Conservation (phyloP, 108 stramenopile genomes). For the Nitzschia sp. region DNA sequence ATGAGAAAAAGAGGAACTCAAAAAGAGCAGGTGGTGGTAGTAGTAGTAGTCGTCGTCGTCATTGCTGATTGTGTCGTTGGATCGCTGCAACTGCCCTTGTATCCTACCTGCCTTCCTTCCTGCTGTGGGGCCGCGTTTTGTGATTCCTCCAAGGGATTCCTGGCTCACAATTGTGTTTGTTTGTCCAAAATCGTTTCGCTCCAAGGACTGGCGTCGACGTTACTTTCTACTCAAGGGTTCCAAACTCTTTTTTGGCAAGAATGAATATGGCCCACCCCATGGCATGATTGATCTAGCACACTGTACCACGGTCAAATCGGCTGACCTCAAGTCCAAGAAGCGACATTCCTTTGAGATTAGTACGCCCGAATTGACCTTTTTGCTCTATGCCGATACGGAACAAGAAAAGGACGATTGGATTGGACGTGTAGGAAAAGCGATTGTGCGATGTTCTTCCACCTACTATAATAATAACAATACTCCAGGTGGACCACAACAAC, state of each 20-base stretch:
- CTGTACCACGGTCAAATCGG: slow-evolving; percentile 99
- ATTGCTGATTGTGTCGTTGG: too few species aligned
- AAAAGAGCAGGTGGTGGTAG: too few species aligned
- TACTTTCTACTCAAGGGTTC: slow-evolving; percentile 98
- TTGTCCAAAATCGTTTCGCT: too few species aligned
- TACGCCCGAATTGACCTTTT: slow-evolving; percentile 93
- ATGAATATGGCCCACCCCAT: slow-evolving; percentile 72
- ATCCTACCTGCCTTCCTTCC: too few species aligned
- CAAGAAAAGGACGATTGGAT: slow-evolving; percentile 99
- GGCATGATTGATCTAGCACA: slow-evolving; percentile 94
- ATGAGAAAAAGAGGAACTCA: too few species aligned
- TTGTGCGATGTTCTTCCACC: slow-evolving; percentile 91
- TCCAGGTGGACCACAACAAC: slow-evolving; percentile 22
- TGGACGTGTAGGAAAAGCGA: slow-evolving; percentile 97
- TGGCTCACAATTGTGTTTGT: too few species aligned
- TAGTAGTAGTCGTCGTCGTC: too few species aligned
- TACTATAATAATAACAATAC: slow-evolving; percentile 49
- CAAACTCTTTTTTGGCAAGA: slow-evolving; percentile 94
- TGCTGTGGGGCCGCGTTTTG: too few species aligned
- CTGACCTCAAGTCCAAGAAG: slow-evolving; percentile 94
- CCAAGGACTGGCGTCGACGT: slow-evolving; percentile 98
- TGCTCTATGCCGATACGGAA: slow-evolving; percentile 98
- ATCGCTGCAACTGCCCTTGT: too few species aligned
- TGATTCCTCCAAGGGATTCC: too few species aligned
- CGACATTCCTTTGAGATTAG: slow-evolving; percentile 97